phyloP scores from a whole-genome alignment of 2,329 filamentous ascomycete species.

The Aureobasidium namibiae region DNA sequence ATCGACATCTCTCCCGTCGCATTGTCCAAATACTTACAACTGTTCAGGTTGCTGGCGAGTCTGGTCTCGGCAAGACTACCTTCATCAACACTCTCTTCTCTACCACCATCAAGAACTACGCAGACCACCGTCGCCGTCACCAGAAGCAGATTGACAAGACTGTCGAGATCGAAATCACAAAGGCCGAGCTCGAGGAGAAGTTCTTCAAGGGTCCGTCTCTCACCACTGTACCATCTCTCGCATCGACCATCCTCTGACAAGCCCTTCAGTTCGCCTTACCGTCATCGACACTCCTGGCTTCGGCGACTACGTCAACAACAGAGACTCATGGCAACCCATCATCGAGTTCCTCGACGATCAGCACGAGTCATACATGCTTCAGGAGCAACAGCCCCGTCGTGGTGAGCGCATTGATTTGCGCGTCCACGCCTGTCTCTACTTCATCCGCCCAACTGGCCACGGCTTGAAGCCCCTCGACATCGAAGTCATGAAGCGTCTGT shows the following conservation, averaged over 20 bases:
- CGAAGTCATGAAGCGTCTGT: constrained; percentile 99
- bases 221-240: background rate
- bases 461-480: constrained; percentile 98
- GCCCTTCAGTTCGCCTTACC: constrained; percentile 76
- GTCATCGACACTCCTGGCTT: constrained; percentile 99
- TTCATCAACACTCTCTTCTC: constrained; percentile 99
- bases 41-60: constrained; percentile 87
- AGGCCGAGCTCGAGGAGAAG: constrained; percentile 99
- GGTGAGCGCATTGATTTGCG: constrained; percentile 98
- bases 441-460: constrained; percentile 97
- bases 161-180: constrained; percentile 99
- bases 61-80: constrained; percentile 96
- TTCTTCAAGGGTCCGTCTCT: constrained; percentile 89
- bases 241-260: constrained; percentile 1
- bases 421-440: constrained; percentile 97
- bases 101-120: constrained; percentile 99
- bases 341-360: constrained; percentile 99
- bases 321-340: constrained; percentile 99
- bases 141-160: constrained; percentile 99
- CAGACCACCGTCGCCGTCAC: constrained; percentile 98
- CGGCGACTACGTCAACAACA: constrained; percentile 99
- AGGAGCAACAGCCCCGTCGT: constrained; percentile 97
- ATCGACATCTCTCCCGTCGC: background rate
- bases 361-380: constrained; percentile 99
- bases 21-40: constrained; percentile 21